Evolutionary conservation across 768 basidiomycete genomes (phyloP).

Genomic region (Serendipita vermifera): DNA sequence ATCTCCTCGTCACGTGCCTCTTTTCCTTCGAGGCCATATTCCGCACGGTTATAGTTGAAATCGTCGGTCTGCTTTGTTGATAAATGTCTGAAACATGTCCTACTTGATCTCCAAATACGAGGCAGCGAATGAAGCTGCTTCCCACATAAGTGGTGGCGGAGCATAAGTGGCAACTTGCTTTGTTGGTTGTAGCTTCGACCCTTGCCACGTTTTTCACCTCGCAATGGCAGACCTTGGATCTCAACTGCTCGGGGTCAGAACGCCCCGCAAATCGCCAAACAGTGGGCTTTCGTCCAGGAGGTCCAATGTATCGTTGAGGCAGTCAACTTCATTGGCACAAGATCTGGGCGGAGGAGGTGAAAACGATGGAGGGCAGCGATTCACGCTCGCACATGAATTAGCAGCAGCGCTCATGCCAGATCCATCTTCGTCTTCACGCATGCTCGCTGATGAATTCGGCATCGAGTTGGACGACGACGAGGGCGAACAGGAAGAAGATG

Average conservation of each 20-base stretch:
- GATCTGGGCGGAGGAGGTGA: neutral
- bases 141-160: conserved; percentile 3
- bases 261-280: neutral
- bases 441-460: conserved; percentile 78
- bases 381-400: conserved; percentile 63
- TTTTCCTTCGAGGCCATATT: conserved; percentile 36
- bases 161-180: neutral
- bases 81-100: no score
- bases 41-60: conserved; percentile 64
- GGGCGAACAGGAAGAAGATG: conserved; percentile 56
- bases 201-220: neutral
- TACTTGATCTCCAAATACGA: no score
- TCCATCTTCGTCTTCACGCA: conserved; percentile 59
- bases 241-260: conserved; percentile 1
- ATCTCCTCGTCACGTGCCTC: conserved; percentile 31
- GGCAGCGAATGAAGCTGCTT: no score
- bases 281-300: neutral
- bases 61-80: conserved; percentile 33
- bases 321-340: conserved; percentile 5
- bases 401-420: conserved; percentile 82
- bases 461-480: conserved; percentile 65
- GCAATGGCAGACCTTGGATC: conserved; percentile 5
- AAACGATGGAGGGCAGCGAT: conserved; percentile 9
- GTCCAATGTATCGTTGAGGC: conserved; percentile 8
- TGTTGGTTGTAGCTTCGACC: neutral